A percentile compares a stretch with the other conserved stretches of the same genome.
Evolutionary conservation across 2,329 filamentous ascomycete genomes (phyloP).

Genomic region (Aspergillus fumigatiaffinis): DNA sequence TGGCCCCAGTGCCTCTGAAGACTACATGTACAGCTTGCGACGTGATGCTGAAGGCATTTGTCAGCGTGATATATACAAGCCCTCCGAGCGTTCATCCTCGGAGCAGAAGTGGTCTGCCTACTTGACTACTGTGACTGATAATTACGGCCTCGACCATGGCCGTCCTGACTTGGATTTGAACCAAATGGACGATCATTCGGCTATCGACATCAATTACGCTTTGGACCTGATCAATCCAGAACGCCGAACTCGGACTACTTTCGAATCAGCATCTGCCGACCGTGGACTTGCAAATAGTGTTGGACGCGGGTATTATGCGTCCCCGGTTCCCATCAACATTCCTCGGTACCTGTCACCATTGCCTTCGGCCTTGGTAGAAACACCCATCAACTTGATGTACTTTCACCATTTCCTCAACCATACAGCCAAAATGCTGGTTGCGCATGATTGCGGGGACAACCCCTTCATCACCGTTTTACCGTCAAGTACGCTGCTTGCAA

Average conservation of each 20-base stretch:
- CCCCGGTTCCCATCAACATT: slow-evolving; percentile 63
- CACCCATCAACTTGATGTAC: slow-evolving; percentile 76
- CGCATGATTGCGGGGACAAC: slow-evolving; percentile 60
- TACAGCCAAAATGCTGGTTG: slow-evolving; percentile 64
- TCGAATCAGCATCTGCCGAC: not conserved
- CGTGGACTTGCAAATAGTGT: slow-evolving; percentile 47
- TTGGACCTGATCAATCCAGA: slow-evolving; percentile 27
- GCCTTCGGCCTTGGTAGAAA: slow-evolving; percentile 58
- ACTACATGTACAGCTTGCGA: not conserved
- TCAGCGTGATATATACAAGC: slow-evolving; percentile 24
- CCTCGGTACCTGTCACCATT: slow-evolving; percentile 55
- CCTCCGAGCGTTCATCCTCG: slow-evolving; percentile 18
- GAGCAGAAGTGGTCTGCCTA: slow-evolving; percentile 30
- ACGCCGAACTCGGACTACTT: slow-evolving; percentile 3
- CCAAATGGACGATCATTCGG: slow-evolving; percentile 66
- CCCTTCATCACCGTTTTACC: slow-evolving; percentile 59
- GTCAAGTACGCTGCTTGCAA: slow-evolving; percentile 48
- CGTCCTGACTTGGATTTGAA: slow-evolving; percentile 65
- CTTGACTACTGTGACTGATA: slow-evolving; percentile 32
- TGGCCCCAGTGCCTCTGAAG: not conserved
- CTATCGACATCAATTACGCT: slow-evolving; percentile 53
- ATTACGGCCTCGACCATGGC: slow-evolving; percentile 69
- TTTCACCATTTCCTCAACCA: slow-evolving; percentile 75
- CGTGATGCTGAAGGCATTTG: not conserved
- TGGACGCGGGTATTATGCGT: slow-evolving; percentile 64